These are phyloP conservation scores for Penicillium steckii DNA, from an alignment of 495 filamentous ascomycete species.

Conservation along the genomic window DNA sequence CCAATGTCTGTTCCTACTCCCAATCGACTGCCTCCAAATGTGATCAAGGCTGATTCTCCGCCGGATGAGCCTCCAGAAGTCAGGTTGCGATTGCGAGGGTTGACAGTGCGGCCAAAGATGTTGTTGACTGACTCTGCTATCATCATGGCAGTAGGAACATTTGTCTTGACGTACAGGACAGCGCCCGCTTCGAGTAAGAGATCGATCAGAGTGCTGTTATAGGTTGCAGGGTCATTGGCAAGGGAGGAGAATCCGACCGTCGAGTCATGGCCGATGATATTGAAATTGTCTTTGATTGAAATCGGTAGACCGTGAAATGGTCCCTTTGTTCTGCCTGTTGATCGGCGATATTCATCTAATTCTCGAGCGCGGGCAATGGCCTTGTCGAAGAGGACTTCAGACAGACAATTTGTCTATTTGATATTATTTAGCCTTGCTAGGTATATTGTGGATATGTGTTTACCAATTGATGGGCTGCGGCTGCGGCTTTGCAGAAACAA, in stretches of 20 bases:
- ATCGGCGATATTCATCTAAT: conserved; percentile 20
- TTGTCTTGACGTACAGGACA: conserved; percentile 58
- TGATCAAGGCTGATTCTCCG: conserved; percentile 41
- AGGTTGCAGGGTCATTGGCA: conserved; percentile 37
- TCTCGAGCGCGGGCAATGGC: conserved; percentile 48
- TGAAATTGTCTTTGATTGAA: conserved; percentile 57
- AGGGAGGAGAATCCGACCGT: conserved; percentile 49
- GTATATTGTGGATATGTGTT: neutral
- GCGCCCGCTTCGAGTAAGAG: conserved; percentile 31
- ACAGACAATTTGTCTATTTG: conserved; percentile 45
- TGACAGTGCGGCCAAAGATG: conserved; percentile 27
- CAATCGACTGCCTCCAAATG: conserved; percentile 32
- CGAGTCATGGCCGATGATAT: conserved; percentile 48
- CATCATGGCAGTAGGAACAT: conserved; percentile 39
- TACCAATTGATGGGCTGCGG: conserved; percentile 48
- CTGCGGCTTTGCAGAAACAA: conserved; percentile 52
- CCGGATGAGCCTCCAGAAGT: conserved; percentile 43
- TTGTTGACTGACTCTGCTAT: conserved; percentile 54
- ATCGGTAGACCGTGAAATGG: conserved; percentile 59
- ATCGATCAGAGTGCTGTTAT: conserved; percentile 34
- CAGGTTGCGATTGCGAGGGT: conserved; percentile 31
- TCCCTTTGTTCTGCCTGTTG: conserved; percentile 32
- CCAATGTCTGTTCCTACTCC: conserved; percentile 45
- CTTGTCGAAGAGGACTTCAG: conserved; percentile 55
- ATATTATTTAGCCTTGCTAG: neutral